phyloP scores from a whole-genome alignment of 768 basidiomycete species.

The Mycena polygramma region DNA sequence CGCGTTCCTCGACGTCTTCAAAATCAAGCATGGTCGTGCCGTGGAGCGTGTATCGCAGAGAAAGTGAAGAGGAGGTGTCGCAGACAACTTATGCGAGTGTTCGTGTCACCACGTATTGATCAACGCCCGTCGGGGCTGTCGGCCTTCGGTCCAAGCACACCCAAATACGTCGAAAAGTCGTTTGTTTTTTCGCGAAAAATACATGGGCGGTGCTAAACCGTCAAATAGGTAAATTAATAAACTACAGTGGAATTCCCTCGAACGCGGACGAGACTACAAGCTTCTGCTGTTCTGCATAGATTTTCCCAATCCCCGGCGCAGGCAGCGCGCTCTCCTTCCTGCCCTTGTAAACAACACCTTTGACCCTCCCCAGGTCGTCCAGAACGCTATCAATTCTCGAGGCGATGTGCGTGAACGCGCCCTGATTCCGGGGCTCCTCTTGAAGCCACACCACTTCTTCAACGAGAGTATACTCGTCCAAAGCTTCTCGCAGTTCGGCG shows the following conservation, averaged over 20 bases:
- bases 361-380: conserved; percentile 45
- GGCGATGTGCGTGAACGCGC: conserved; percentile 78
- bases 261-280: conserved; percentile 73
- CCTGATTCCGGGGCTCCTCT: conserved; percentile 92
- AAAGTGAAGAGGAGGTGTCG: conserved; percentile 50
- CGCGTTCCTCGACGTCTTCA: conserved; percentile 97
- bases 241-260: conserved; percentile 48
- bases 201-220: no score
- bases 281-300: conserved; percentile 77
- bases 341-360: conserved; percentile 67
- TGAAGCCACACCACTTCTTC: conserved; percentile 77
- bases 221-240: no score
- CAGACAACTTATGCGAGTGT: conserved; percentile 47
- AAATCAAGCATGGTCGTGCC: conserved; percentile 77
- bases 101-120: conserved; percentile 35
- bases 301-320: conserved; percentile 79
- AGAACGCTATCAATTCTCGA: conserved; percentile 69
- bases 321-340: conserved; percentile 80
- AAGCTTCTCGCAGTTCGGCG: conserved; percentile 56
- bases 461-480: conserved; percentile 60
- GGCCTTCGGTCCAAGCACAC: not conserved
- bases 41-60: conserved; percentile 45
- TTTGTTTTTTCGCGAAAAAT: not conserved
- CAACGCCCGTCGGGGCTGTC: not conserved
- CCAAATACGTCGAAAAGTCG: not conserved